Conservation (phyloP, 495 filamentous ascomycete genomes). For the Talaromyces stipitatus region DNA sequence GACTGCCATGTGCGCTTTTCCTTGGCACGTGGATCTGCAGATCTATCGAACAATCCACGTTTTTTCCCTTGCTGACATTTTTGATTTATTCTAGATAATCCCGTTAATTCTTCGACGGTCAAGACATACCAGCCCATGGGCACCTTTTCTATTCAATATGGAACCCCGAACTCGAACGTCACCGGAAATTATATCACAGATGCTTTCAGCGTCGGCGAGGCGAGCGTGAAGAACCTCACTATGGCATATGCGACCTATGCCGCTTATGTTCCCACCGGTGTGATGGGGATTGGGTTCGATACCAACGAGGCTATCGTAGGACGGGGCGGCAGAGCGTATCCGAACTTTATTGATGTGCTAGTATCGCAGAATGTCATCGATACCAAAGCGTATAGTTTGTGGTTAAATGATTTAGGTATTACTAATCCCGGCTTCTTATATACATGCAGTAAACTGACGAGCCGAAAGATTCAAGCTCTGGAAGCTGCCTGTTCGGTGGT, state of each 20-base stretch:
- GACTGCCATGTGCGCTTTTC: conserved; percentile 2
- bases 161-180: conserved; percentile 59
- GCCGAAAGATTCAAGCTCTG: conserved; percentile 43
- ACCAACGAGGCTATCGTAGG: conserved; percentile 62
- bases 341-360: conserved; percentile 58
- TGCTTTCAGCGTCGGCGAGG: conserved; percentile 48
- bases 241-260: conserved; percentile 60
- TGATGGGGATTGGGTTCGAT: conserved; percentile 68
- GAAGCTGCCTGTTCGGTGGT: conserved; percentile 68
- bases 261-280: conserved; percentile 42
- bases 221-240: conserved; percentile 48
- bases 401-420: conserved; percentile 66
- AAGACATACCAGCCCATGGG: background rate
- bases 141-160: conserved; percentile 69
- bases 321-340: conserved; percentile 47
- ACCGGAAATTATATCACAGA: conserved; percentile 66
- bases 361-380: conserved; percentile 51
- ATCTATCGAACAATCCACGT: background rate
- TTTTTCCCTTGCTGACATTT: background rate
- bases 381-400: conserved; percentile 64
- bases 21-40: background rate
- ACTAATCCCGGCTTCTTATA: background rate
- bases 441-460: background rate
- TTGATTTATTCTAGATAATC: background rate
- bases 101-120: background rate